A percentile compares a stretch with the other conserved stretches of the same genome.
These are phyloP conservation scores for Talaromyces trachyspermus DNA, from an alignment of 495 filamentous ascomycete genomes.

Conservation along the genomic window DNA sequence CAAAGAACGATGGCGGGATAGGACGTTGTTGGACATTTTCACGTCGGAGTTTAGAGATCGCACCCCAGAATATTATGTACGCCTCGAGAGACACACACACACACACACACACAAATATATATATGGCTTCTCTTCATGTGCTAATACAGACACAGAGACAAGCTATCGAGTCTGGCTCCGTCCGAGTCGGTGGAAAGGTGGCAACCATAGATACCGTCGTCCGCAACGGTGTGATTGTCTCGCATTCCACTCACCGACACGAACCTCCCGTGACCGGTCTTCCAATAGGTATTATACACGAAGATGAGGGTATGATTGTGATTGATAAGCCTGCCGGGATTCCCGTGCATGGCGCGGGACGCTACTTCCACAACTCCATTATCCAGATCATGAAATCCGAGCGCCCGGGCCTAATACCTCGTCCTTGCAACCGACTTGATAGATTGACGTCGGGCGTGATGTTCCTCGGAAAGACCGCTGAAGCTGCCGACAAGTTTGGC, in stretches of 20 bases:
- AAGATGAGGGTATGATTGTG: conserved; percentile 85
- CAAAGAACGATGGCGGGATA: conserved; percentile 81
- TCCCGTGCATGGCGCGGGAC: conserved; percentile 88
- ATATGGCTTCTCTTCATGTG: too few relatives aligned
- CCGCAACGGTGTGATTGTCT: conserved; percentile 78
- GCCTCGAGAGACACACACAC: conserved; percentile 5
- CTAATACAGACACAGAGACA: conserved; percentile 43
- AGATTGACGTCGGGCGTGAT: conserved; percentile 91
- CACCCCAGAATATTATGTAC: conserved; percentile 76
- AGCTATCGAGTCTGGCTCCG: conserved; percentile 69
- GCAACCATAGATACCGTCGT: conserved; percentile 50
- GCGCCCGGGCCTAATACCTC: conserved; percentile 60
- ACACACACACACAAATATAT: not conserved
- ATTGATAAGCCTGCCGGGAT: conserved; percentile 95
- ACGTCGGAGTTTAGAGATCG: conserved; percentile 80
- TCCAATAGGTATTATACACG: conserved; percentile 74
- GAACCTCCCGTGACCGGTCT: conserved; percentile 85
- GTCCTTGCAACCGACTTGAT: conserved; percentile 91
- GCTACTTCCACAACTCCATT: conserved; percentile 91
- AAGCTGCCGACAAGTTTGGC: conserved; percentile 70
- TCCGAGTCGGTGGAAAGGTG: conserved; percentile 64
- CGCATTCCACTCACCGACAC: conserved; percentile 90
- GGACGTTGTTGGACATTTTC: conserved; percentile 72
- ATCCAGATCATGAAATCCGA: conserved; percentile 87
- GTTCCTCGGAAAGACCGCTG: conserved; percentile 84